Percentiles rank a stretch among this genome's conserved stretches.
phyloP scores from a whole-genome alignment of 1,139 yeast species.

The Saccharomyces hybrid region DNA sequence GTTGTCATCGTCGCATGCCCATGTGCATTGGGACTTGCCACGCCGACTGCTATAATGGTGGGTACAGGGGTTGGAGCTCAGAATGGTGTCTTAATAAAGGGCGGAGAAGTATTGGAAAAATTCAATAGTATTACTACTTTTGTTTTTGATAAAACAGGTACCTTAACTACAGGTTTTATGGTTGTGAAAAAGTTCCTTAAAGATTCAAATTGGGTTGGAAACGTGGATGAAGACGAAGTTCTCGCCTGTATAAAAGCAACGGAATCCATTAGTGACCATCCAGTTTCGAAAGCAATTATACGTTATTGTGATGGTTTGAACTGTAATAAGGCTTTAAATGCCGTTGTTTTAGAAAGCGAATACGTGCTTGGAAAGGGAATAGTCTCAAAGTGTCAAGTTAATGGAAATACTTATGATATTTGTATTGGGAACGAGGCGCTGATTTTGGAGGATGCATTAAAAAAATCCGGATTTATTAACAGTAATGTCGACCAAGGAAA shows the following conservation, averaged over 20 bases:
- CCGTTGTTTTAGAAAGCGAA: conserved; percentile 38
- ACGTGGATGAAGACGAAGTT: conserved; percentile 9
- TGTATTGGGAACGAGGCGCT: conserved; percentile 52
- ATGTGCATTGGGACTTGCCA: conserved; percentile 92
- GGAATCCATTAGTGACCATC: conserved; percentile 79
- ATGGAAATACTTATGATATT: conserved; percentile 31
- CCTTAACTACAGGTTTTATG: conserved; percentile 84
- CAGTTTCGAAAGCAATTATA: conserved; percentile 67
- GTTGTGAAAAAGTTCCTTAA: conserved; percentile 34
- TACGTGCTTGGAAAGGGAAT: conserved; percentile 67
- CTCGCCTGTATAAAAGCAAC: conserved; percentile 41
- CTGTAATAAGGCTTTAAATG: conserved; percentile 15
- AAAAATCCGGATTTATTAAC: neutral
- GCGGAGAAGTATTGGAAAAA: conserved; percentile 81
- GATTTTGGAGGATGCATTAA: conserved; percentile 29
- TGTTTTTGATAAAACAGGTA: conserved; percentile 93
- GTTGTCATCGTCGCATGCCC: conserved; percentile 98
- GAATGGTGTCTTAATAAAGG: conserved; percentile 84
- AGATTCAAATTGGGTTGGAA: conserved; percentile 1
- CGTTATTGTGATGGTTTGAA: conserved; percentile 26
- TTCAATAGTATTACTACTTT: conserved; percentile 60
- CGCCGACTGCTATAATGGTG: conserved; percentile 98
- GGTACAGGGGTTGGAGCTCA: conserved; percentile 95
- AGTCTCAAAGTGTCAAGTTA: conserved; percentile 28
- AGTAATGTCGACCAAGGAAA: conserved; percentile 15